phyloP scores from a whole-genome alignment of 306 rosid species.

The Prunus persica region Prunus_persica_NCBIv2 NC_034011.1:25248501-25249000 shows the following conservation, averaged over 20 bases:
- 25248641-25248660: background rate
- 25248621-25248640: slow-evolving; percentile 14
- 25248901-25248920: background rate
- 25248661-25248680: background rate
- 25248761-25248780: slow-evolving; percentile 6
- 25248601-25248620: slow-evolving; percentile 41
- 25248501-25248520: slow-evolving; percentile 60
- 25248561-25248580: slow-evolving; percentile 45
- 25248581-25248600: slow-evolving; percentile 51
- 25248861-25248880: too few species aligned
- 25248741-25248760: slow-evolving; percentile 4
- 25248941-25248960: background rate
- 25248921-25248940: background rate
- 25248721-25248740: slow-evolving; percentile 9
- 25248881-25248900: background rate
- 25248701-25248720: background rate
- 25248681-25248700: background rate
- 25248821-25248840: background rate
- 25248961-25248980: background rate
- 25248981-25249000: background rate
- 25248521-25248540: slow-evolving; percentile 71
- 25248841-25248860: background rate
- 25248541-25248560: slow-evolving; percentile 56
- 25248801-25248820: slow-evolving; percentile 2
- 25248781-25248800: background rate